A percentile compares a stretch with the other conserved stretches of the same genome.
Conservation (phyloP, 164 flowering plant species). For the Liquidambar formosana region DNA sequence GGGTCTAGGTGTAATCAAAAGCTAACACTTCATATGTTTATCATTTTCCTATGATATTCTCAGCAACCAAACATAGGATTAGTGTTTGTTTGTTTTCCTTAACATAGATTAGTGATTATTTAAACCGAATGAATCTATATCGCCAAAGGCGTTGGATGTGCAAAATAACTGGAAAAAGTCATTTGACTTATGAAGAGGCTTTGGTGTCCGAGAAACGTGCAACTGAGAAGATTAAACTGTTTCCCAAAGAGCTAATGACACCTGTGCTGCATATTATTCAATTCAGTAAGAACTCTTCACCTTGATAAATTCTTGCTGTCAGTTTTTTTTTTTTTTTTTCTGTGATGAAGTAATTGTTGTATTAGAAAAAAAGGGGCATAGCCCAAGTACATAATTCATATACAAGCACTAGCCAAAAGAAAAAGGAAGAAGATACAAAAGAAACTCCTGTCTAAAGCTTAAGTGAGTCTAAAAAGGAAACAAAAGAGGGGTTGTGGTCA, state of each 20-base stretch:
- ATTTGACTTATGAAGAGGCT: slow-evolving; percentile 95
- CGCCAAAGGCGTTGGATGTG: slow-evolving; percentile 88
- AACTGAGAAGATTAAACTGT: slow-evolving; percentile 64
- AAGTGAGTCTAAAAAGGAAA: too few relatives aligned
- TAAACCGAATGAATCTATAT: slow-evolving; percentile 74
- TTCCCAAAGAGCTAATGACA: slow-evolving; percentile 65
- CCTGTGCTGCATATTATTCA: slow-evolving; percentile 72
- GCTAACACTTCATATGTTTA: background rate
- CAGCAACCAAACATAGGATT: background rate
- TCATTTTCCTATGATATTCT: background rate
- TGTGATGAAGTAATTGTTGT: too few relatives aligned
- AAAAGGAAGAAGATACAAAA: too few relatives aligned
- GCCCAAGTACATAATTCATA: too few relatives aligned
- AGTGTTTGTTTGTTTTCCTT: slow-evolving; percentile 31
- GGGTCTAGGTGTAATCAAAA: too few relatives aligned
- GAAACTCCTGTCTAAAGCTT: too few relatives aligned
- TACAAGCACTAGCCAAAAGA: too few relatives aligned
- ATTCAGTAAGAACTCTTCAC: slow-evolving; percentile 55
- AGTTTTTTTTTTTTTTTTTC: background rate
- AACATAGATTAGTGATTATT: slow-evolving; percentile 58
- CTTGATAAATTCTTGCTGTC: background rate
- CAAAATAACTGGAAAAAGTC: slow-evolving; percentile 76
- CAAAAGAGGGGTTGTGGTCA: too few relatives aligned
- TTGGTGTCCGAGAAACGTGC: slow-evolving; percentile 82
- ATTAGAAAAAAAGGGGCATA: too few relatives aligned